phyloP scores from a whole-genome alignment of 2,329 filamentous ascomycete genomes.

The Harringtonia aguacate region DNA sequence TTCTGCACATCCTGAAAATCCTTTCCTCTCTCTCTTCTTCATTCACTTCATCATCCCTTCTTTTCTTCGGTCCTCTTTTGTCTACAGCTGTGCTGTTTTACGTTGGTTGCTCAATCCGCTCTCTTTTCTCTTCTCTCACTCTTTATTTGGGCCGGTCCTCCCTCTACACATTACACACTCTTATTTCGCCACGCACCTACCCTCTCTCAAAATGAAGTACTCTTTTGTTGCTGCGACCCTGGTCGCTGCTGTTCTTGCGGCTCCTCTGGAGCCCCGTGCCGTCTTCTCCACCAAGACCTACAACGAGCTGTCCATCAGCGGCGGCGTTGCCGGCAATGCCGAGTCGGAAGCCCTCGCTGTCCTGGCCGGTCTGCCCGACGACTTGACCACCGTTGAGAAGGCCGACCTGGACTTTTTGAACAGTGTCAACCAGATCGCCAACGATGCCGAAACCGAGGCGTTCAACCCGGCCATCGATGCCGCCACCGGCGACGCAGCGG shows the following conservation, averaged over 20 bases:
- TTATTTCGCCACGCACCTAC: neutral
- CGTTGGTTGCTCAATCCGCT: slow-evolving; percentile 3
- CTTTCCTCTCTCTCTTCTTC: neutral
- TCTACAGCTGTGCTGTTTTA: slow-evolving; percentile 18
- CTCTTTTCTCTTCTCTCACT: slow-evolving; percentile 7
- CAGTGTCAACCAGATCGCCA: slow-evolving; percentile 31
- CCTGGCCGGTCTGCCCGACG: slow-evolving; percentile 18
- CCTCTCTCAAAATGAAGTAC: slow-evolving; percentile 16
- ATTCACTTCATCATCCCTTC: slow-evolving; percentile 1
- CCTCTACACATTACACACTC: neutral
- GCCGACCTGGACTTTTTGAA: slow-evolving; percentile 29
- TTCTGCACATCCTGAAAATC: slow-evolving; percentile 1
- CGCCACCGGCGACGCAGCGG: slow-evolving; percentile 23
- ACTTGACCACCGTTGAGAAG: slow-evolving; percentile 25
- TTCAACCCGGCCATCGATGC: slow-evolving; percentile 36
- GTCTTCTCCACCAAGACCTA: slow-evolving; percentile 21
- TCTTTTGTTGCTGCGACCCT: slow-evolving; percentile 13
- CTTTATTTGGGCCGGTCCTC: neutral
- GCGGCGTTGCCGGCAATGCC: slow-evolving; percentile 23
- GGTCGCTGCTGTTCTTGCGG: slow-evolving; percentile 11
- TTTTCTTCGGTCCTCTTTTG: slow-evolving; percentile 1
- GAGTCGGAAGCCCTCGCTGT: slow-evolving; percentile 21
- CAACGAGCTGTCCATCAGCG: slow-evolving; percentile 24
- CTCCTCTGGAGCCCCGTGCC: slow-evolving; percentile 14
- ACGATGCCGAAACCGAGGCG: slow-evolving; percentile 30